phyloP scores from a whole-genome alignment of 345 rosid species.

The Gossypium herbaceum region DNA sequence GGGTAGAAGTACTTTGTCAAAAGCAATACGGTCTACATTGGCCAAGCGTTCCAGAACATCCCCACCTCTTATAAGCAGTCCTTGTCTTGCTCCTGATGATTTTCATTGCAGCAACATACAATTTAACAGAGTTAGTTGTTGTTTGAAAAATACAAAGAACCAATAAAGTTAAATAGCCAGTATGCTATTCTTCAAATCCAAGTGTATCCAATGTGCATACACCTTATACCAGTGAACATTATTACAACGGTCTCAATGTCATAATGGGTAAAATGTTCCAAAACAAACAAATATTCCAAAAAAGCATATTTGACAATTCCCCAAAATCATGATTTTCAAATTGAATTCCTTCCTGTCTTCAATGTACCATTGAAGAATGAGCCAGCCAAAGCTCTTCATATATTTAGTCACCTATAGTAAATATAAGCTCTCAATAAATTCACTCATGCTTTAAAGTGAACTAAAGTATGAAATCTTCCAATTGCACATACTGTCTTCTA shows the following conservation, averaged over 20 bases:
- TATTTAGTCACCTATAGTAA: neutral
- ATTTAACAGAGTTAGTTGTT: constrained; percentile 1
- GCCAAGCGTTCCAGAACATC: constrained; percentile 93
- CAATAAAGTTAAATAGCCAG: neutral
- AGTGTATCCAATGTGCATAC: neutral
- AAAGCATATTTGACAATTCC: neutral
- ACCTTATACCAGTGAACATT: neutral
- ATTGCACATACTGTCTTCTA: neutral
- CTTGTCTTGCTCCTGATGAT: constrained; percentile 84
- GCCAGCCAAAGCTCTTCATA: neutral
- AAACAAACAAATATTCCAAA: neutral
- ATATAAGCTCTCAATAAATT: neutral
- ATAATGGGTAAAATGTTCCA: neutral
- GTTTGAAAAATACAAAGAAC: neutral
- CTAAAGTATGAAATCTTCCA: neutral
- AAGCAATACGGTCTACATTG: constrained; percentile 63
- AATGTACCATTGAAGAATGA: neutral
- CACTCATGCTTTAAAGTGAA: neutral
- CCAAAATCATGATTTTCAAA: neutral
- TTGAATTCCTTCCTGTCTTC: neutral
- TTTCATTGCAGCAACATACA: constrained; percentile 17
- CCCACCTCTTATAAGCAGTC: constrained; percentile 95
- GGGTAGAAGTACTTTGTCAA: constrained; percentile 69
- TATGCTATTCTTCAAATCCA: constrained; percentile 10
- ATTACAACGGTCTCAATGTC: neutral